phyloP scores from a whole-genome alignment of 768 basidiomycete genomes.

The Tulasnella sp. region DNA sequence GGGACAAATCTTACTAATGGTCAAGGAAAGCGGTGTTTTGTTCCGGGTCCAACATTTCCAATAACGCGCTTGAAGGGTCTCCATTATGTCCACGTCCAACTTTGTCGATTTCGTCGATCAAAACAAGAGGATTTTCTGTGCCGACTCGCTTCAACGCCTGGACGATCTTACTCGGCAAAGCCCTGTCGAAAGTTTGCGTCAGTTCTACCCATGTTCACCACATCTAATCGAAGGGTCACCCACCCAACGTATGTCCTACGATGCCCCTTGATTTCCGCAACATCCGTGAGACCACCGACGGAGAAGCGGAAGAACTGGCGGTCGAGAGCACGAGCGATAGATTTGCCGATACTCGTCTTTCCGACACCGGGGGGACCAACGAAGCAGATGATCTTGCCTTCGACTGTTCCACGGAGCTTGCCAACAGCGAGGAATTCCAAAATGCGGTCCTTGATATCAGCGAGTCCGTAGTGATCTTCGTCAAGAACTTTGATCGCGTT shows the following conservation, averaged over 20 bases:
- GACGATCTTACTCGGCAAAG: slow-evolving; percentile 89
- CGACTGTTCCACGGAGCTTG: slow-evolving; percentile 84
- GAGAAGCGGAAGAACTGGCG: slow-evolving; percentile 94
- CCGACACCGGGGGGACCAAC: slow-evolving; percentile 97
- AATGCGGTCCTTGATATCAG: slow-evolving; percentile 87
- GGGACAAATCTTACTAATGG: slow-evolving; percentile 62
- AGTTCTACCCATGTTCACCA: background rate
- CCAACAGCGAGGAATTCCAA: slow-evolving; percentile 94
- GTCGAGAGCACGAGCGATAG: slow-evolving; percentile 80
- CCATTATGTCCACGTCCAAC: slow-evolving; percentile 86
- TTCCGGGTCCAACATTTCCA: slow-evolving; percentile 92
- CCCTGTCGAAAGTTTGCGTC: slow-evolving; percentile 33
- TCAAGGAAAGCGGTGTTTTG: slow-evolving; percentile 92
- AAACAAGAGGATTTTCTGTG: slow-evolving; percentile 85
- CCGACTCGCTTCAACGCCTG: slow-evolving; percentile 88
- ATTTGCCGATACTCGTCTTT: slow-evolving; percentile 93
- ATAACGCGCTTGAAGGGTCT: slow-evolving; percentile 79
- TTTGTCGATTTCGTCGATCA: slow-evolving; percentile 96
- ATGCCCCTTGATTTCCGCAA: slow-evolving; percentile 98
- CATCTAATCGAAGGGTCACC: background rate
- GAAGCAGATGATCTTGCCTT: slow-evolving; percentile 96
- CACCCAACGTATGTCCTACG: slow-evolving; percentile 92
- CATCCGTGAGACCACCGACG: slow-evolving; percentile 92
- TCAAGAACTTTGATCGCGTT: slow-evolving; percentile 79
- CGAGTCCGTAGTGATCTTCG: slow-evolving; percentile 88